Conservation (phyloP, 2,329 filamentous ascomycete species). For the Monilinia polystroma region DNA sequence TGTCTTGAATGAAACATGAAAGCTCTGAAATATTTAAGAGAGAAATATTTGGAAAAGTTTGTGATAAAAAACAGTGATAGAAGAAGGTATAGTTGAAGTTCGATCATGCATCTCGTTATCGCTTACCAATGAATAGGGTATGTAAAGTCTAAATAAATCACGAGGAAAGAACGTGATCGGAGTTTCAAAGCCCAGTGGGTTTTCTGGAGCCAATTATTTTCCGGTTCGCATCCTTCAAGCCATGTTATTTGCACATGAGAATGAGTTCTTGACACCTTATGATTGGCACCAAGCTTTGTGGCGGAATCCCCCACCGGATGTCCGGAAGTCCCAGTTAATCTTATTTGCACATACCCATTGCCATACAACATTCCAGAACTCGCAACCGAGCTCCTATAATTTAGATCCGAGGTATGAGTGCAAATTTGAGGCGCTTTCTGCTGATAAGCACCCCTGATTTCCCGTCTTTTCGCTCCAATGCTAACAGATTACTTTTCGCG, state of each 20-base stretch:
- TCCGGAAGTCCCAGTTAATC: slow-evolving; percentile 1
- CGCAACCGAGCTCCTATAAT: slow-evolving; percentile 19
- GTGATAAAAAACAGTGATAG: no score
- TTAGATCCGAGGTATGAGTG: no score
- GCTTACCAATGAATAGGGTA: not conserved
- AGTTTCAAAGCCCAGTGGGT: no score
- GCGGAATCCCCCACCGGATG: slow-evolving; percentile 21
- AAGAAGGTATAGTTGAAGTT: not conserved
- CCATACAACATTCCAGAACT: not conserved
- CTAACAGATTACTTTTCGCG: not conserved
- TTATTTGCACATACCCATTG: not conserved
- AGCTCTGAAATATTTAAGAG: no score
- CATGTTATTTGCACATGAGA: not conserved
- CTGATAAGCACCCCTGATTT: not conserved
- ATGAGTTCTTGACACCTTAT: not conserved
- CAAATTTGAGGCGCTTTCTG: not conserved
- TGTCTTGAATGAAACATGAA: not conserved
- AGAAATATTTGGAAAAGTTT: no score
- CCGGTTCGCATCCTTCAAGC: not conserved
- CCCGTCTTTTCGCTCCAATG: not conserved
- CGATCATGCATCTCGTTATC: not conserved
- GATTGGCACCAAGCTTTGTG: slow-evolving; percentile 1
- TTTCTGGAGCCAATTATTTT: not conserved
- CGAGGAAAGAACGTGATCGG: slow-evolving; percentile 4
- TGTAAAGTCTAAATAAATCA: not conserved